These are phyloP conservation scores for Kwoniella bestiolae DNA, from an alignment of 768 basidiomycete species.

Conservation along the genomic window DNA sequence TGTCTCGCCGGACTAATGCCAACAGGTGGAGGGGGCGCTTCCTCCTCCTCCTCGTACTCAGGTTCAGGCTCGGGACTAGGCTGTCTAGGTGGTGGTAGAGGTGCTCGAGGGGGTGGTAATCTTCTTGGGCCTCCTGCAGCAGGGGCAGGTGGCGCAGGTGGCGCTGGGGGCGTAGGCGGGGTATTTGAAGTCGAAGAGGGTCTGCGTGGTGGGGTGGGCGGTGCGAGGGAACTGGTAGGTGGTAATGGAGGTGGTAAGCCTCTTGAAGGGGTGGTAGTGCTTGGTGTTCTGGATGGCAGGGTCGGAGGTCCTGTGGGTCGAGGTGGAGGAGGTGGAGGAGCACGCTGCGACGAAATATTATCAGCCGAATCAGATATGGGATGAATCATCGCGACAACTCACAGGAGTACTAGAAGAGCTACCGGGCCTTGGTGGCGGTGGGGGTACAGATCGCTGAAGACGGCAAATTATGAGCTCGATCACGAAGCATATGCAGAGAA, in stretches of 20 bases:
- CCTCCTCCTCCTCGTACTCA: slow-evolving; percentile 35
- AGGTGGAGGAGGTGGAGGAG: slow-evolving; percentile 44
- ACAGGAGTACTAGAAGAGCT: slow-evolving; percentile 19
- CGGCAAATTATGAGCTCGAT: not conserved
- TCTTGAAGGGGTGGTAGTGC: slow-evolving; percentile 39
- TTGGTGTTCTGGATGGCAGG: slow-evolving; percentile 50
- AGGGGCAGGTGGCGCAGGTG: slow-evolving; percentile 33
- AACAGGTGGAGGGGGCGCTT: slow-evolving; percentile 45
- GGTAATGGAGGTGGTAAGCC: slow-evolving; percentile 34
- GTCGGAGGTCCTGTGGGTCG: slow-evolving; percentile 36
- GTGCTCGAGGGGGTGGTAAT: slow-evolving; percentile 35
- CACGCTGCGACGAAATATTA: slow-evolving; percentile 9
- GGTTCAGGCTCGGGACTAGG: slow-evolving; percentile 16
- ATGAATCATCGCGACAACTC: not conserved
- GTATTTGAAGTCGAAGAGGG: slow-evolving; percentile 26
- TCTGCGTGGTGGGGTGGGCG: slow-evolving; percentile 24
- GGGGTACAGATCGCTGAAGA: slow-evolving; percentile 21
- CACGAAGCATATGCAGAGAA: not conserved
- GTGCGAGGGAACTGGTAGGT: slow-evolving; percentile 12
- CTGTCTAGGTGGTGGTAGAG: slow-evolving; percentile 26
- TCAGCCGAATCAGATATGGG: not conserved
- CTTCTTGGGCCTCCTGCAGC: slow-evolving; percentile 25
- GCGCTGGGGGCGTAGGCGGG: slow-evolving; percentile 32
- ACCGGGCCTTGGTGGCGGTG: slow-evolving; percentile 28
- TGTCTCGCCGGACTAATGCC: slow-evolving; percentile 50